phyloP scores from a whole-genome alignment of 108 stramenopile species.

The Cyclotella choctawhatcheeana region DNA sequence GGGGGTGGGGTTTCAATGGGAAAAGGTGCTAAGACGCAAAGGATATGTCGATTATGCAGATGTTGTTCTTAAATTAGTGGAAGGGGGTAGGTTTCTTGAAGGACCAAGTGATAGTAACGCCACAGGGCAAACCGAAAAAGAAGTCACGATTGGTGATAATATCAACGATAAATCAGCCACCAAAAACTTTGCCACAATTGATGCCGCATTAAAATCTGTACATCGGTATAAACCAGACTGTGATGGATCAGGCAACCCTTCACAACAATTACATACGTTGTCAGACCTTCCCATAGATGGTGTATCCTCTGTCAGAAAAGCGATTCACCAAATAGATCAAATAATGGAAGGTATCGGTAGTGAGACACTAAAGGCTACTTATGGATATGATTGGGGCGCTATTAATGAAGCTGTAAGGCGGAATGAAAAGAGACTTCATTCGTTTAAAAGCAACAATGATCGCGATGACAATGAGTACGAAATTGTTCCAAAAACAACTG shows the following conservation, averaged over 20 bases:
- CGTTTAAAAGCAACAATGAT: slow-evolving; percentile 7
- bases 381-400: slow-evolving; percentile 46
- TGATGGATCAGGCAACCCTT: slow-evolving; percentile 38
- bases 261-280: neutral
- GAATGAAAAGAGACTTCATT: slow-evolving; percentile 29
- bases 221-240: slow-evolving; percentile 34
- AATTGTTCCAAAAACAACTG: slow-evolving; percentile 16
- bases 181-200: slow-evolving; percentile 3
- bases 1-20: slow-evolving; percentile 32
- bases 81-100: slow-evolving; percentile 27
- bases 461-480: slow-evolving; percentile 20
- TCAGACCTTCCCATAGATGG: neutral
- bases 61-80: slow-evolving; percentile 3
- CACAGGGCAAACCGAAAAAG: neutral
- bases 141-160: neutral
- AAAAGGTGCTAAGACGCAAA: slow-evolving; percentile 3
- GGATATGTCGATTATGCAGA: slow-evolving; percentile 31
- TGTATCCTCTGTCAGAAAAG: slow-evolving; percentile 23
- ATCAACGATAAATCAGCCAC: neutral
- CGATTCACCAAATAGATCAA: slow-evolving; percentile 34
- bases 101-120: no score
- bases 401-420: slow-evolving; percentile 37
- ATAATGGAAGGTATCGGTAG: slow-evolving; percentile 8
- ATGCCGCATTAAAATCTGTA: slow-evolving; percentile 31
- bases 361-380: slow-evolving; percentile 3